phyloP scores from a whole-genome alignment of 139 green algal genomes.

The Limnomonas spitsbergensis region DNA sequence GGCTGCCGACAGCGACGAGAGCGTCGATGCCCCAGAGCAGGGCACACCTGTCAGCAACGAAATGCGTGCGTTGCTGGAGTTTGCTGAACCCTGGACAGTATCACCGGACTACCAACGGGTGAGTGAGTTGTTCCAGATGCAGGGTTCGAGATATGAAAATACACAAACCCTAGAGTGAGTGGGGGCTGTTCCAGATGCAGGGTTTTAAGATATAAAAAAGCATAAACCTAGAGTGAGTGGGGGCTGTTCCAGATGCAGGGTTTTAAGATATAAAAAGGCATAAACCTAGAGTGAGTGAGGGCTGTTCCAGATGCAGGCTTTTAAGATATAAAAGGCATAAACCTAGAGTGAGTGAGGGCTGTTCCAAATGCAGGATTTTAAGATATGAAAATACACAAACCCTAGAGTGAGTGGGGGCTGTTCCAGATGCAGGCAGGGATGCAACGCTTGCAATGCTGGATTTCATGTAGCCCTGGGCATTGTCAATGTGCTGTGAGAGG shows the following conservation, averaged over 20 bases:
- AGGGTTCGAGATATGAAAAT: not conserved
- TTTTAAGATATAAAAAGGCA: not conserved
- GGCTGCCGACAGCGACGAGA: slow-evolving; percentile 6
- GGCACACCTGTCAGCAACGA: not conserved
- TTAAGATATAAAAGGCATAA: too few relatives aligned
- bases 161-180: too few relatives aligned
- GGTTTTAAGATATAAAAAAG: too few relatives aligned
- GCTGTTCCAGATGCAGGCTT: too few relatives aligned
- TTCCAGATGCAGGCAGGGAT: too few relatives aligned
- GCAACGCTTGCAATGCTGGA: too few relatives aligned
- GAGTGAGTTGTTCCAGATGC: not conserved
- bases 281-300: too few relatives aligned
- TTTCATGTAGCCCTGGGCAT: too few relatives aligned
- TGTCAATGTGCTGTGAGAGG: too few relatives aligned
- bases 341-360: not conserved
- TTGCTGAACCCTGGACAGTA: slow-evolving; percentile 7
- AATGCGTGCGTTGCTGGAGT: slow-evolving; percentile 8
- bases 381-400: not conserved
- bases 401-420: too few relatives aligned
- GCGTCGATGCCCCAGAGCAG: not conserved
- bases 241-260: not conserved
- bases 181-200: too few relatives aligned
- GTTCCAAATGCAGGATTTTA: not conserved
- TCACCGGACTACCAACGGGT: slow-evolving; percentile 15
- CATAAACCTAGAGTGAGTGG: not conserved